Conservation (phyloP, 1,284 basidiomycete genomes). For the Tranzscheliella williamsii region DNA sequence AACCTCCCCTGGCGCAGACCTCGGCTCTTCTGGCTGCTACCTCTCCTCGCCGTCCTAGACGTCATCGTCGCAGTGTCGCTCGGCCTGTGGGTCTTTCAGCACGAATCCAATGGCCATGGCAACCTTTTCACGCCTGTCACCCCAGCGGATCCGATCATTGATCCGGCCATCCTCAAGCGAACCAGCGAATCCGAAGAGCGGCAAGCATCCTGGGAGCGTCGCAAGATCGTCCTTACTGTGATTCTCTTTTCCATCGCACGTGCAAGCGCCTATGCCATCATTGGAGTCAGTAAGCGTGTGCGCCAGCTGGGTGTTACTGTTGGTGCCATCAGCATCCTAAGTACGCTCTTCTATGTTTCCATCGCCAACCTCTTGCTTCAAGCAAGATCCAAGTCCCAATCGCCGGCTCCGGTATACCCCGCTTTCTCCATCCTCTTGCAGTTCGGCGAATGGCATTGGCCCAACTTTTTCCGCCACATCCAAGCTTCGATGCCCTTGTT, state of each 20-base stretch:
- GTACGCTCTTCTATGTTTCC: conserved; percentile 39
- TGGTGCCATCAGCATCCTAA: conserved; percentile 38
- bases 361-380: conserved; percentile 42
- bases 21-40: not conserved
- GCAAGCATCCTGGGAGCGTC: conserved; percentile 16
- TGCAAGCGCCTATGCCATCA: conserved; percentile 11
- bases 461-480: conserved; percentile 13
- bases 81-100: conserved; percentile 16
- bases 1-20: not conserved
- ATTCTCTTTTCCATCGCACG: conserved; percentile 26
- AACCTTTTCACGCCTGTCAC: not conserved
- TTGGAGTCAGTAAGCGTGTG: conserved; percentile 37
- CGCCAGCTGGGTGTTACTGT: conserved; percentile 32
- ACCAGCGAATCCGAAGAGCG: not conserved
- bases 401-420: too few species aligned
- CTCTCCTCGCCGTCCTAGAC: conserved; percentile 19
- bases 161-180: not conserved
- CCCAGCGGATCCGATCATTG: conserved; percentile 3
- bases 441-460: conserved; percentile 10
- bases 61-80: conserved; percentile 10
- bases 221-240: conserved; percentile 18
- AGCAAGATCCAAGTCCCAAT: conserved; percentile 13
- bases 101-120: conserved; percentile 6
- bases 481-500: conserved; percentile 33
- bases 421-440: not conserved